Evolutionary conservation across 108 stramenopile species (phyloP).

Genomic region (Stephanodiscus minutulus): DNA sequence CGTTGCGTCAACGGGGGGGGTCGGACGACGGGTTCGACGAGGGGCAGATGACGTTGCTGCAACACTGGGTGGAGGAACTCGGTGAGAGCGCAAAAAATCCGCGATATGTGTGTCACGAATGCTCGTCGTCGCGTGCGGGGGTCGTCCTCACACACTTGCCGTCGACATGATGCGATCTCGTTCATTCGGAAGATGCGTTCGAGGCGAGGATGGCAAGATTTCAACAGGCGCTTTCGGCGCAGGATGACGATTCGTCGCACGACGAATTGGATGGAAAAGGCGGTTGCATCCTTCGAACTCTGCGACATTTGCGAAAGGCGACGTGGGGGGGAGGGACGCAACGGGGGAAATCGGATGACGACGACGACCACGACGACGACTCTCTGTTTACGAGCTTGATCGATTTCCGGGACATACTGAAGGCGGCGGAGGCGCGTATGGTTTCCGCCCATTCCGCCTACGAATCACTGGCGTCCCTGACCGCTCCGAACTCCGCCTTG

Average conservation of each 20-base stretch:
- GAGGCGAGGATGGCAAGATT: conserved; percentile 55
- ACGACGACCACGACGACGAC: too few relatives aligned
- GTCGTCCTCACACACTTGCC: neutral
- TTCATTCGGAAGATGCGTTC: conserved; percentile 47
- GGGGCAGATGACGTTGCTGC: conserved; percentile 57
- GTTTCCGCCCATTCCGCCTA: conserved; percentile 60
- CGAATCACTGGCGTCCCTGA: conserved; percentile 54
- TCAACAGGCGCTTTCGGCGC: conserved; percentile 31
- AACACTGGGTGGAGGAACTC: conserved; percentile 79
- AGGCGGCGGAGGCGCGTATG: conserved; percentile 53
- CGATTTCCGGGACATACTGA: conserved; percentile 58
- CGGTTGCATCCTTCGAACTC: conserved; percentile 6
- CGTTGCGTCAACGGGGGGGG: conserved; percentile 33
- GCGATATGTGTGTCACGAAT: neutral
- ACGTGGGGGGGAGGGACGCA: conserved; percentile 36
- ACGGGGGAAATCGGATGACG: conserved; percentile 26
- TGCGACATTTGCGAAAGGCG: conserved; percentile 17
- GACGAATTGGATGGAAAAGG: conserved; percentile 8
- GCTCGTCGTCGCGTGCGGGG: neutral
- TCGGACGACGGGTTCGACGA: conserved; percentile 29
- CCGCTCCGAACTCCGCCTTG: conserved; percentile 58
- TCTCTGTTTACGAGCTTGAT: conserved; percentile 54
- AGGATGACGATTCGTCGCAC: conserved; percentile 28
- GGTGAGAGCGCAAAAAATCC: conserved; percentile 7
- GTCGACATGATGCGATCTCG: neutral